A percentile compares a stretch with the other conserved stretches of the same genome.
Conservation (phyloP, 352 stramenopile genomes). For the Globisporangium spiculum region DNA sequence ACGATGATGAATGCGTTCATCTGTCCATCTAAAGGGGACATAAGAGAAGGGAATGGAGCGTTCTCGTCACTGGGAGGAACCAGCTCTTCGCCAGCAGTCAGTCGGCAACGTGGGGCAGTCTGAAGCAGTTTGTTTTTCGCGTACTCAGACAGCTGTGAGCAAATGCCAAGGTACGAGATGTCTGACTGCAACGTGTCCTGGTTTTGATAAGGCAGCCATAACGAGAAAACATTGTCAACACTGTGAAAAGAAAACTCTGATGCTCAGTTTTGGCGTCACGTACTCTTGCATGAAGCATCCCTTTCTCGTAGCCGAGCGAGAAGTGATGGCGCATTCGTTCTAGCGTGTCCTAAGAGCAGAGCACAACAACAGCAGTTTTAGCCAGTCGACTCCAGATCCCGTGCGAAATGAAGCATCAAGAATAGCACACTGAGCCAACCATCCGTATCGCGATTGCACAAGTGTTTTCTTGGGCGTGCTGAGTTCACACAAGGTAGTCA, state of each 20-base stretch:
- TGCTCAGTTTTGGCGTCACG: background rate
- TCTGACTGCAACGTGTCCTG: conserved; percentile 36
- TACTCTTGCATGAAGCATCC: conserved; percentile 14
- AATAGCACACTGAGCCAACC: background rate
- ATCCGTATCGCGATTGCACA: conserved; percentile 28
- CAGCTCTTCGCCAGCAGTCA: conserved; percentile 22
- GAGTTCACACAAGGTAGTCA: background rate
- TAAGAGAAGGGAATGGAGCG: background rate
- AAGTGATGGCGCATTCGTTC: conserved; percentile 24
- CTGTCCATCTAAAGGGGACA: background rate
- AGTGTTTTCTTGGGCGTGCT: conserved; percentile 41
- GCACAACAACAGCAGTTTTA: background rate
- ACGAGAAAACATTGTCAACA: background rate
- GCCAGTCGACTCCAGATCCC: background rate
- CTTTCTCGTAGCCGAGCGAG: conserved; percentile 29
- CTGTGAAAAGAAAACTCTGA: background rate
- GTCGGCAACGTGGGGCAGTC: conserved; percentile 19
- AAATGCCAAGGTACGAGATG: conserved; percentile 35
- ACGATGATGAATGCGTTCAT: conserved; percentile 33
- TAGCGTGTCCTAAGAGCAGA: conserved; percentile 8
- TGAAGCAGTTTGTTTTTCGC: conserved; percentile 29
- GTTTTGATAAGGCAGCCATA: background rate
- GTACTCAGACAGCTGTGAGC: conserved; percentile 38
- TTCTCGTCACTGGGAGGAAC: conserved; percentile 5
- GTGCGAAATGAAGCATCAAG: background rate